Base-by-base conservation (phyloP, 2,329 filamentous ascomycete species). In the Sporothrix luriei region DNA sequence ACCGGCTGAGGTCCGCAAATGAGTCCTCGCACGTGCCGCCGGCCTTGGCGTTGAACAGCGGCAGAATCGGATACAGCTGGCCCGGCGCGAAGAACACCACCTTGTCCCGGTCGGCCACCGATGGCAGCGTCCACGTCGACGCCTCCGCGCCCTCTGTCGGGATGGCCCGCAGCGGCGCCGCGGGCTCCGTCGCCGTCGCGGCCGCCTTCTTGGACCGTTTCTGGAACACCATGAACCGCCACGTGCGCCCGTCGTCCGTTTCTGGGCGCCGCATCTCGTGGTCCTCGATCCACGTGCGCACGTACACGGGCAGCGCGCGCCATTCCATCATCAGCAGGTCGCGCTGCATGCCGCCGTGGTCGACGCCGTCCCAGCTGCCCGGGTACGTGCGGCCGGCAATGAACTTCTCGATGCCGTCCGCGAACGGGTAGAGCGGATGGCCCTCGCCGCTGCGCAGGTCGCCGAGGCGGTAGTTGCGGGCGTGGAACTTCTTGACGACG, bases 301-400 rank as follows among this genome's bases (percentile, higher is more conserved):
- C 79, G 16, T 74, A 70, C 9, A 57, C 70, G 10, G 79, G 80
- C 52, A 81, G 69, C 6, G 77, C 76, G 3, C 65, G 68, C 70
- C 77, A 78, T 24, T 78, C 74, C 79, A 82, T 80, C 65, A 77
- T 76, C 14, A 81, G 74, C 21, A 81, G 70, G 69, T 81, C 79
- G 54, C 80, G 75, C 33, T 79, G 74, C 13, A 73, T 69, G 16
- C 78, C 81, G 70, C 80, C 79, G 51, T 78, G 76, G 71, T 82
- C 81, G 38, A 79, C 76, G 16, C 82, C 82, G 43, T 77, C 75
- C 81, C 80, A 83, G 16, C 77, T 79, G 7, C 82, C 82, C 0
- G 78, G 77, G 73, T 80, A 79, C 2, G 74, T 72, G 29, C 74
- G 69, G 1, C 74, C 72, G 2, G 71, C 70, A 55, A 78, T 71